Evolutionary conservation across 2,329 filamentous ascomycete species (phyloP).

Genomic region (Botrytis hyacinthi): DNA sequence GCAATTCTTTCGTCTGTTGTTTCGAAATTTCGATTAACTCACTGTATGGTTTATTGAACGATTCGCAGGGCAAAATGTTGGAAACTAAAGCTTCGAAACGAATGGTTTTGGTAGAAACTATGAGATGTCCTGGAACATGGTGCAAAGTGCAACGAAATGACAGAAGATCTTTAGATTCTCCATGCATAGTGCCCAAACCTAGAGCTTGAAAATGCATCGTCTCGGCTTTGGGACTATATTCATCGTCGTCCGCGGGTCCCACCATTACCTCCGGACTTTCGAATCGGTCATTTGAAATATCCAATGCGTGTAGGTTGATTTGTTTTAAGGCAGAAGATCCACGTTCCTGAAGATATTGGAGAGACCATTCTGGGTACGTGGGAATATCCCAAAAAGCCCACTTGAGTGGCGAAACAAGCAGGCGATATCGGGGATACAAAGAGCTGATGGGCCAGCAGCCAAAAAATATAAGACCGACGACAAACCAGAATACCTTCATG

Average conservation of each 20-base stretch:
- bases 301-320: background rate
- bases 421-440: constrained; percentile 40
- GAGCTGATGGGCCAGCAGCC: constrained; percentile 39
- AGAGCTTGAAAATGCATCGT: background rate
- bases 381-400: constrained; percentile 41
- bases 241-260: background rate
- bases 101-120: constrained; percentile 23
- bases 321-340: constrained; percentile 19
- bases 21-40: constrained; percentile 30
- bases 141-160: constrained; percentile 26
- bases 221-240: background rate
- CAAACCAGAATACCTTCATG: constrained; percentile 37
- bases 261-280: background rate
- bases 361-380: constrained; percentile 41
- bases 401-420: constrained; percentile 40
- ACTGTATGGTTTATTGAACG: constrained; percentile 22
- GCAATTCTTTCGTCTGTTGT: constrained; percentile 18
- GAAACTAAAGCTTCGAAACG: constrained; percentile 23
- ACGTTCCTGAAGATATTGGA: constrained; percentile 33
- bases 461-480: constrained; percentile 38
- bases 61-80: constrained; percentile 4
- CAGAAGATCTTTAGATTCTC: constrained; percentile 20
- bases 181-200: background rate
- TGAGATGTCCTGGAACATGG: constrained; percentile 22
- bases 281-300: background rate